Conservation (phyloP, 2,329 filamentous ascomycete species). For the Gaeumannomyces sp. region DNA sequence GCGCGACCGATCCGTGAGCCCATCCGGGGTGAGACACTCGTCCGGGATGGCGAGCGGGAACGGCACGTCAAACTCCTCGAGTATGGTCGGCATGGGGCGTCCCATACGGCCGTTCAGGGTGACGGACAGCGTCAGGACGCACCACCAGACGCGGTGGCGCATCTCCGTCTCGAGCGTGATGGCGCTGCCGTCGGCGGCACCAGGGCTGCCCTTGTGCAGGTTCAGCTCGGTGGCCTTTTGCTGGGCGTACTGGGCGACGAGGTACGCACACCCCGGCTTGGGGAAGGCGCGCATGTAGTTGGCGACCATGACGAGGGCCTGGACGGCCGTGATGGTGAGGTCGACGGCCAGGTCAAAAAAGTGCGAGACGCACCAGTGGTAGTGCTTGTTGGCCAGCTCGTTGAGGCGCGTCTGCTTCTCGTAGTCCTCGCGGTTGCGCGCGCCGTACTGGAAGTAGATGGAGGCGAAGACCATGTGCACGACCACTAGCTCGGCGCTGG, state of each 20-base stretch:
- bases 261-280: conserved; percentile 69
- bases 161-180: conserved; percentile 63
- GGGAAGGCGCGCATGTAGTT: conserved; percentile 70
- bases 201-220: conserved; percentile 45
- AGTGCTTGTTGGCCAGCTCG: conserved; percentile 67
- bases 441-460: conserved; percentile 71
- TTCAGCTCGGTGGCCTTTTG: conserved; percentile 68
- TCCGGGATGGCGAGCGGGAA: conserved; percentile 68
- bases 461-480: conserved; percentile 76
- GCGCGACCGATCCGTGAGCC: conserved; percentile 46
- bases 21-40: conserved; percentile 59
- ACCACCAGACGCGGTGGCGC: conserved; percentile 74
- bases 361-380: conserved; percentile 66
- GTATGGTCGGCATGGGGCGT: conserved; percentile 65
- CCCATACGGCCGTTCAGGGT: conserved; percentile 71
- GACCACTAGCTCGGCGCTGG: conserved; percentile 59
- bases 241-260: conserved; percentile 59
- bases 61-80: conserved; percentile 73
- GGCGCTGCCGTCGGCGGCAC: conserved; percentile 51
- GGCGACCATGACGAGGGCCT: conserved; percentile 67
- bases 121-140: conserved; percentile 57
- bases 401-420: conserved; percentile 50
- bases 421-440: conserved; percentile 55
- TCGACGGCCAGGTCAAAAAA: conserved; percentile 59
- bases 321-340: conserved; percentile 59